phyloP scores from a whole-genome alignment of 2,329 filamentous ascomycete species.

The Xylaria sp. region DNA sequence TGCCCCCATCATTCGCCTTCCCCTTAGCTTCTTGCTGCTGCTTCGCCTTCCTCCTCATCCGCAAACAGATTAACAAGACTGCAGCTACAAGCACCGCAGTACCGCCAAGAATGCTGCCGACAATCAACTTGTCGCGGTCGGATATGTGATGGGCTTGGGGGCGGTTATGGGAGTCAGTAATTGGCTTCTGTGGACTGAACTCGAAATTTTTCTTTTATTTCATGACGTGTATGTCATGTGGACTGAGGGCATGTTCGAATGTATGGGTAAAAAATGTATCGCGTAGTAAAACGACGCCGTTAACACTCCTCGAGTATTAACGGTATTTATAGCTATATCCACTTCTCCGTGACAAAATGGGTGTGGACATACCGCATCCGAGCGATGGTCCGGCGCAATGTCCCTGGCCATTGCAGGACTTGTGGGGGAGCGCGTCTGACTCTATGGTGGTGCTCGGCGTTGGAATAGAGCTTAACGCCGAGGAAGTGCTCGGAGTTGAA shows the following conservation, averaged over 20 bases:
- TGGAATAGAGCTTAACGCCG: too few species aligned
- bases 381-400: constrained; percentile 4
- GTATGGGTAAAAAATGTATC: too few species aligned
- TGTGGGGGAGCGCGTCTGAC: background rate
- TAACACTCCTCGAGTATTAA: too few species aligned
- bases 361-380: constrained; percentile 6
- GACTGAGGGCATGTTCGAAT: too few species aligned
- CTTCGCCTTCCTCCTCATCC: background rate
- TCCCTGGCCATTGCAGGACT: constrained; percentile 2
- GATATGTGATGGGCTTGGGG: background rate
- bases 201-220: too few species aligned
- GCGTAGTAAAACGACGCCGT: too few species aligned
- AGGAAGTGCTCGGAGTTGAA: too few species aligned
- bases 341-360: too few species aligned
- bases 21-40: background rate
- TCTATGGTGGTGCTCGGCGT: background rate
- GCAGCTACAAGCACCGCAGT: background rate
- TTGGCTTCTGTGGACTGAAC: too few species aligned
- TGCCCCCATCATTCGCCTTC: background rate
- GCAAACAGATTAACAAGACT: background rate
- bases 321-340: too few species aligned
- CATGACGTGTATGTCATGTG: too few species aligned
- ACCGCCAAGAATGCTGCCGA: background rate
- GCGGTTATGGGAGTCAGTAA: background rate
- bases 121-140: background rate